A percentile compares a stretch with the other conserved stretches of the same genome.
Evolutionary conservation across 192 early-diverging fungal species (phyloP).

Genomic region (Lobosporangium transversale): DNA sequence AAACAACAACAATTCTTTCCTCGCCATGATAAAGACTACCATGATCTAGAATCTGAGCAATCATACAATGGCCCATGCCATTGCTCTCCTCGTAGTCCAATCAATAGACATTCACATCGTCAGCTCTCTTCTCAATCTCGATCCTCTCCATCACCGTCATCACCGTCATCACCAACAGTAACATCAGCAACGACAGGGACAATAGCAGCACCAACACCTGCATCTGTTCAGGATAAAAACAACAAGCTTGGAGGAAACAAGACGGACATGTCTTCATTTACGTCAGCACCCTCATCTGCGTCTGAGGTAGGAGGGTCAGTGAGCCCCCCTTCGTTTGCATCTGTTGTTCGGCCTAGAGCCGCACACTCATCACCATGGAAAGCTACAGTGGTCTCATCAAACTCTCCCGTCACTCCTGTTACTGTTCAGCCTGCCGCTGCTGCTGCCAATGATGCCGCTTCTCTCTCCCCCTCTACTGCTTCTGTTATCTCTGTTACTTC

Average conservation of each 20-base stretch:
- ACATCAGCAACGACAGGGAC: conserved; percentile 8
- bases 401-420: no score
- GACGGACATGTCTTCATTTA: conserved; percentile 26
- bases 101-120: not conserved
- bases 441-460: no score
- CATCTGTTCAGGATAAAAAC: conserved; percentile 12
- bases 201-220: conserved; percentile 8
- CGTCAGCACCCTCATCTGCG: conserved; percentile 18
- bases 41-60: not conserved
- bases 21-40: not conserved
- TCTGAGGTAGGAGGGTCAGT: not conserved
- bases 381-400: not conserved
- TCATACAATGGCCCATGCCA: not conserved
- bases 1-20: not conserved
- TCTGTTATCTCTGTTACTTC: no score
- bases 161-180: not conserved
- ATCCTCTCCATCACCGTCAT: not conserved
- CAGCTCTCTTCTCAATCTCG: not conserved
- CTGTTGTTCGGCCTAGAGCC: not conserved
- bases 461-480: no score
- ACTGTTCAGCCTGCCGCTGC: no score
- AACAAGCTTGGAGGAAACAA: conserved; percentile 9
- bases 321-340: not conserved
- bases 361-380: not conserved
- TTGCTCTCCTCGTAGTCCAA: not conserved